Percentiles rank a stretch among this genome's conserved stretches.
phyloP scores from a whole-genome alignment of 2,329 filamentous ascomycete genomes.

The Penicillium sp. region DNA sequence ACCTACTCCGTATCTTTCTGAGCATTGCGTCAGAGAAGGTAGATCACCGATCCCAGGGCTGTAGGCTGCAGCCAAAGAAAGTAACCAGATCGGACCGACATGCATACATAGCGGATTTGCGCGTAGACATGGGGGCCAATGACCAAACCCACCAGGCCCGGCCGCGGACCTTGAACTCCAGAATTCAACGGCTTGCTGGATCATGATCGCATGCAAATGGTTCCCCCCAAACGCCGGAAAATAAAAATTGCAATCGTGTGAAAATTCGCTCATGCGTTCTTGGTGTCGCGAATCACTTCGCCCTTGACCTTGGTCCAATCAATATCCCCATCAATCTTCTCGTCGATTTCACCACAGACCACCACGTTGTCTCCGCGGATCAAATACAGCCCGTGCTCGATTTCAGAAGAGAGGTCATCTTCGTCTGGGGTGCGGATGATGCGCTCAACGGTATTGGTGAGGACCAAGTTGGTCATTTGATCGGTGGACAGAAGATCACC shows the following conservation, averaged over 20 bases:
- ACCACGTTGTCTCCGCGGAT: slow-evolving; percentile 95
- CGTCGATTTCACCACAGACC: slow-evolving; percentile 84
- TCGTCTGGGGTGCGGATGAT: slow-evolving; percentile 87
- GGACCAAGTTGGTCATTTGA: slow-evolving; percentile 88
- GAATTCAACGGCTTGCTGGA: slow-evolving; percentile 5
- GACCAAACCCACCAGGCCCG: slow-evolving; percentile 1
- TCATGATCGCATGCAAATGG: slow-evolving; percentile 12
- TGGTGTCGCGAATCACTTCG: slow-evolving; percentile 78
- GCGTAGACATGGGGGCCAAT: neutral
- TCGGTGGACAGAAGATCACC: slow-evolving; percentile 85
- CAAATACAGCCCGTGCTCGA: slow-evolving; percentile 84
- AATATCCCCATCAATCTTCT: slow-evolving; percentile 83
- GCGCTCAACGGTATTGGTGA: slow-evolving; percentile 80
- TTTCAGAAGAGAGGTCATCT: slow-evolving; percentile 74
- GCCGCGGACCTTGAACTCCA: neutral
- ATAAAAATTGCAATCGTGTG: slow-evolving; percentile 4
- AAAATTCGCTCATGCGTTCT: slow-evolving; percentile 59
- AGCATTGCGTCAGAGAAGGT: slow-evolving; percentile 1
- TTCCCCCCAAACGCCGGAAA: slow-evolving; percentile 4
- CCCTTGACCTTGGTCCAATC: slow-evolving; percentile 92
- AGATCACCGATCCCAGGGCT: neutral
- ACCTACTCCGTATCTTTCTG: neutral
- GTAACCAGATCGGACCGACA: neutral
- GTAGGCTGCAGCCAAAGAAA: neutral
- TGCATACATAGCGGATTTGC: neutral